Evolutionary conservation across 2,329 filamentous ascomycete genomes (phyloP).

Genomic region (Colletotrichum scovillei): DNA sequence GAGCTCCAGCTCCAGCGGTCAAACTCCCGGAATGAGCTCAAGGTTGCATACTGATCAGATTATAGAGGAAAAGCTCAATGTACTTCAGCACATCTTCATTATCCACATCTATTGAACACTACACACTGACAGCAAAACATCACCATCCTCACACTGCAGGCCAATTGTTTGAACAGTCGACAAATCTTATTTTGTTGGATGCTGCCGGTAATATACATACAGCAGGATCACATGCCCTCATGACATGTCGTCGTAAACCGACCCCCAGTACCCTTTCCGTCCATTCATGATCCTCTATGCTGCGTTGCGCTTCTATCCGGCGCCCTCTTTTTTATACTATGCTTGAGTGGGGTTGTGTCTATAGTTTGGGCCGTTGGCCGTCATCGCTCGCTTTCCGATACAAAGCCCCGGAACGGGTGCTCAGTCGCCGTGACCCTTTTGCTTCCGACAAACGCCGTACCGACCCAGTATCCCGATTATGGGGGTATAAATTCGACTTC

Average conservation of each 20-base stretch:
- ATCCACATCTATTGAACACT: no score
- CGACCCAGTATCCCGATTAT: constrained; percentile 1
- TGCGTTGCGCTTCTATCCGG: constrained; percentile 31
- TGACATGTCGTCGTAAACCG: constrained; percentile 30
- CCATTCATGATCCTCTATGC: constrained; percentile 36
- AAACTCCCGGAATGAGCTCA: no score
- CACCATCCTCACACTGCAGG: neutral
- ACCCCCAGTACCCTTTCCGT: constrained; percentile 18
- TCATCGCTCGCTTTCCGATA: constrained; percentile 34
- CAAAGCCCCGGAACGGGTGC: constrained; percentile 13
- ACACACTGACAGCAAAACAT: neutral
- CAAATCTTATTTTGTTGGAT: constrained; percentile 5
- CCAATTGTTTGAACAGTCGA: neutral
- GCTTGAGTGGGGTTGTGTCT: constrained; percentile 37
- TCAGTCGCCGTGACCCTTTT: constrained; percentile 30
- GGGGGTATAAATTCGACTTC: constrained; percentile 11
- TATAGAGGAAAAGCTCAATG: no score
- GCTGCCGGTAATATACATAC: constrained; percentile 37
- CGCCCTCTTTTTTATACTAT: constrained; percentile 35
- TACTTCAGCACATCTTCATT: no score
- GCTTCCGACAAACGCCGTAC: constrained; percentile 31
- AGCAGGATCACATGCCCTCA: constrained; percentile 35
- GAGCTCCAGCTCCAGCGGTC: neutral
- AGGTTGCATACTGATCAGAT: no score
- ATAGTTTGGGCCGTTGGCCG: constrained; percentile 29